Evolutionary conservation across 495 filamentous ascomycete genomes (phyloP).

Genomic region (Penicillium alfredii): DNA sequence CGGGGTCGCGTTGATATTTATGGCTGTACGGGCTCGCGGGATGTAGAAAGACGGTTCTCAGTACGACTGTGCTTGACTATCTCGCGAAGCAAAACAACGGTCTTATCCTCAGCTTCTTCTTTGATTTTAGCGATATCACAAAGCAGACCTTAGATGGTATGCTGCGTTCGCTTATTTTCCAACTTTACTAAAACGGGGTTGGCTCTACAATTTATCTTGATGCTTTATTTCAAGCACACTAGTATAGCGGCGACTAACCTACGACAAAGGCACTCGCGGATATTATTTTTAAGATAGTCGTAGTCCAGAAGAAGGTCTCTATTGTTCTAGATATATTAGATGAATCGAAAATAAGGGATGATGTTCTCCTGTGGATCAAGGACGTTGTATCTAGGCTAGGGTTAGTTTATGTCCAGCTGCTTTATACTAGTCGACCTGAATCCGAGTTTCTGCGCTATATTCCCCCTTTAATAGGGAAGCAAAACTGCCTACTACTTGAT

Average conservation of each 20-base stretch:
- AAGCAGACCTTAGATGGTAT: conserved; percentile 23
- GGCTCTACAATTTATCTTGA: conserved; percentile 11
- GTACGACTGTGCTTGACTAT: conserved; percentile 17
- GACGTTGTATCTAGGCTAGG: conserved; percentile 10
- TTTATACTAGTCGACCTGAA: conserved; percentile 26
- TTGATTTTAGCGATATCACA: conserved; percentile 22
- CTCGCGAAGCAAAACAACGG: conserved; percentile 8
- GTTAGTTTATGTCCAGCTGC: conserved; percentile 14
- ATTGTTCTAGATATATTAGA: conserved; percentile 28
- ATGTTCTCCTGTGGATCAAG: conserved; percentile 18
- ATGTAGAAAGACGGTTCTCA: conserved; percentile 24
- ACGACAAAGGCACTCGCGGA: conserved; percentile 7
- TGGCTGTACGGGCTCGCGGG: conserved; percentile 18
- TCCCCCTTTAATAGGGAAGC: conserved; percentile 9
- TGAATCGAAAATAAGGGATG: conserved; percentile 19
- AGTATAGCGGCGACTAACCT: conserved; percentile 15
- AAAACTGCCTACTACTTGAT: conserved; percentile 13
- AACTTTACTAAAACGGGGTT: conserved; percentile 15
- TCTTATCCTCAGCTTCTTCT: conserved; percentile 23
- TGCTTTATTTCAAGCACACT: conserved; percentile 8
- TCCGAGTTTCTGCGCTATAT: conserved; percentile 16
- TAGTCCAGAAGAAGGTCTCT: conserved; percentile 8
- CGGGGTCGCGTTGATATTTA: conserved; percentile 12
- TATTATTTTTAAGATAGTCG: conserved; percentile 14
- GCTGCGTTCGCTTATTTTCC: conserved; percentile 22